Evolutionary conservation across 805 yeast species (phyloP).

Genomic region (Cyberlindnera petersonii): DNA sequence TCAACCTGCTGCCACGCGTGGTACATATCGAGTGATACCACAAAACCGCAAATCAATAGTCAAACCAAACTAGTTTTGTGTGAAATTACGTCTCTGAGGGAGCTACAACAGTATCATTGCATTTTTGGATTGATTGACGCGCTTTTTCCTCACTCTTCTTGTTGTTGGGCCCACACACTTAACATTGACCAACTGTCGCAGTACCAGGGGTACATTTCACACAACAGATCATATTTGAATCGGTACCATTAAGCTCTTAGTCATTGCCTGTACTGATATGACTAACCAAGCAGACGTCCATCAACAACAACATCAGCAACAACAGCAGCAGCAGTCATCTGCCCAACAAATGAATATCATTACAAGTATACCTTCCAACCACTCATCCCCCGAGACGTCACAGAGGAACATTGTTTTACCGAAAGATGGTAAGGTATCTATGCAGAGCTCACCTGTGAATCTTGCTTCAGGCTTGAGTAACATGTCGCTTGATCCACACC

Average conservation of each 20-base stretch:
- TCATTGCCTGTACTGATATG: no score
- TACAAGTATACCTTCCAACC: constrained; percentile 18
- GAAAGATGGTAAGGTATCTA: constrained; percentile 21
- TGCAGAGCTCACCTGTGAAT: constrained; percentile 25
- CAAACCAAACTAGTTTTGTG: no score
- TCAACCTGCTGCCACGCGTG: constrained; percentile 2
- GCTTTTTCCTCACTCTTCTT: background rate
- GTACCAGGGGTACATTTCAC: no score
- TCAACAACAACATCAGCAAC: constrained; percentile 13
- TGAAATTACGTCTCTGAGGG: no score
- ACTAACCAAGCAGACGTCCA: constrained; percentile 8
- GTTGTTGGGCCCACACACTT: no score
- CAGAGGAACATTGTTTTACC: constrained; percentile 13
- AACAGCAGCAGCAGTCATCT: constrained; percentile 12
- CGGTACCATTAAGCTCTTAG: no score
- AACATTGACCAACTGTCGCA: no score
- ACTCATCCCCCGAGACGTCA: constrained; percentile 23
- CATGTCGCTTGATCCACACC: constrained; percentile 14
- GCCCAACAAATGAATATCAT: constrained; percentile 13
- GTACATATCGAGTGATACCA: background rate
- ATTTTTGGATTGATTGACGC: background rate
- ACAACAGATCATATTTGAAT: no score
- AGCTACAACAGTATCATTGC: background rate
- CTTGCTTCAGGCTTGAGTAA: constrained; percentile 19
- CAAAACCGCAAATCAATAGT: no score